A percentile compares a stretch with the other conserved stretches of the same genome.
Conservation (phyloP, 441 rosid species). For the Brassica balearica region DNA sequence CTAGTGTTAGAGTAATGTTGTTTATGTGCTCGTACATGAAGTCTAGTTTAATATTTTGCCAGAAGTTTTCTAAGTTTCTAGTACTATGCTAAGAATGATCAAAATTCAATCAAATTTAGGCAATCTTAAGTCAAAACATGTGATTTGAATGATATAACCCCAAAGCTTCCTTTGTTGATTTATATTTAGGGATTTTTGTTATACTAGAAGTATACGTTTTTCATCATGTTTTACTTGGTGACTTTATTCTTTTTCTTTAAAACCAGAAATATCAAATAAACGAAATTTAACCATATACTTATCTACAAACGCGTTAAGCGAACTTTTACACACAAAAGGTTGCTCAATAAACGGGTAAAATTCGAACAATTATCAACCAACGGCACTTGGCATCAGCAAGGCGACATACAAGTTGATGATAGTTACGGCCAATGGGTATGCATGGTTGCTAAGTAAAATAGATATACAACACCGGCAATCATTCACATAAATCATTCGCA, state of each 20-base stretch:
- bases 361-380: neutral
- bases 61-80: neutral
- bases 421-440: neutral
- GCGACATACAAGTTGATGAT: neutral
- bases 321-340: neutral
- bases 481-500: neutral
- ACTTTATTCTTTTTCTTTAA: neutral
- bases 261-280: neutral
- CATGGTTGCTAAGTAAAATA: neutral
- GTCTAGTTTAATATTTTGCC: neutral
- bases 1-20: neutral
- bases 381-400: neutral
- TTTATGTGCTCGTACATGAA: neutral
- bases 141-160: neutral
- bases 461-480: neutral
- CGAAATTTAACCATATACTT: neutral
- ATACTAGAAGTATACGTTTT: neutral
- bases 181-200: neutral
- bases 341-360: slow-evolving; percentile 3
- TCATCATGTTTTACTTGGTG: neutral
- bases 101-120: slow-evolving; percentile 1
- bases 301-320: neutral
- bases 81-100: neutral
- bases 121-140: neutral
- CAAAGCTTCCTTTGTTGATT: neutral